Evolutionary conservation across 2,329 filamentous ascomycete species (phyloP).

Genomic region (Daldinia sp.): DNA sequence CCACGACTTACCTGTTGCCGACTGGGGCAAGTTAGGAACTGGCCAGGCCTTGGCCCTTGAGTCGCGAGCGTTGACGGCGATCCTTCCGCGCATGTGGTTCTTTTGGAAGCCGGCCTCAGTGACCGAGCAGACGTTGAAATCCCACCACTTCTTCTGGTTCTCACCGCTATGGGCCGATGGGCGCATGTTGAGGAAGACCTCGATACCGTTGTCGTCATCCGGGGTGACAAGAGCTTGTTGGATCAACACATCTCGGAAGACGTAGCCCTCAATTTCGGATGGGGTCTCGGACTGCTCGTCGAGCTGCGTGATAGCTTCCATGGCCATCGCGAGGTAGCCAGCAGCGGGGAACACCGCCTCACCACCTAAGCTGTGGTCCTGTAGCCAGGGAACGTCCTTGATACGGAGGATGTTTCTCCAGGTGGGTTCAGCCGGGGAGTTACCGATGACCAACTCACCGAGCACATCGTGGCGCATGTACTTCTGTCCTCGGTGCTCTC

Average conservation of each 20-base stretch:
- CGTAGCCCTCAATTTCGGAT: constrained; percentile 33
- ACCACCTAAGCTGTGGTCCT: constrained; percentile 35
- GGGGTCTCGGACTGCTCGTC: constrained; percentile 17
- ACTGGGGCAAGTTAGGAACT: constrained; percentile 35
- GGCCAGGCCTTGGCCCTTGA: constrained; percentile 13
- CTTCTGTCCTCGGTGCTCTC: constrained; percentile 36
- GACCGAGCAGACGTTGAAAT: constrained; percentile 46
- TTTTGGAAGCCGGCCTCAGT: constrained; percentile 28
- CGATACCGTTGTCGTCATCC: constrained; percentile 45
- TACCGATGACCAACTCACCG: constrained; percentile 29
- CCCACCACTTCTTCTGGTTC: constrained; percentile 38
- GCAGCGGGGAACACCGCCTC: constrained; percentile 38
- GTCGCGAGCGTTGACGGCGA: constrained; percentile 35
- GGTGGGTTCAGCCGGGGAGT: constrained; percentile 23
- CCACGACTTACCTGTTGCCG: constrained; percentile 43
- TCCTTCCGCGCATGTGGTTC: constrained; percentile 43
- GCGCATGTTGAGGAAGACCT: constrained; percentile 41
- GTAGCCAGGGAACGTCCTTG: constrained; percentile 32
- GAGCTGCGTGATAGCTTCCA: constrained; percentile 38
- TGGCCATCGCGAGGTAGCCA: constrained; percentile 36
- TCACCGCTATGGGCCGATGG: constrained; percentile 26
- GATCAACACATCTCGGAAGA: constrained; percentile 45
- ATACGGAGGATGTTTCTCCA: constrained; percentile 40
- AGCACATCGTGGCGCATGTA: constrained; percentile 44
- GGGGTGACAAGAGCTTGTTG: constrained; percentile 45